Base-by-base conservation (phyloP, 129 eudicot genomes). In the Dittrichia graveolens region DNA sequence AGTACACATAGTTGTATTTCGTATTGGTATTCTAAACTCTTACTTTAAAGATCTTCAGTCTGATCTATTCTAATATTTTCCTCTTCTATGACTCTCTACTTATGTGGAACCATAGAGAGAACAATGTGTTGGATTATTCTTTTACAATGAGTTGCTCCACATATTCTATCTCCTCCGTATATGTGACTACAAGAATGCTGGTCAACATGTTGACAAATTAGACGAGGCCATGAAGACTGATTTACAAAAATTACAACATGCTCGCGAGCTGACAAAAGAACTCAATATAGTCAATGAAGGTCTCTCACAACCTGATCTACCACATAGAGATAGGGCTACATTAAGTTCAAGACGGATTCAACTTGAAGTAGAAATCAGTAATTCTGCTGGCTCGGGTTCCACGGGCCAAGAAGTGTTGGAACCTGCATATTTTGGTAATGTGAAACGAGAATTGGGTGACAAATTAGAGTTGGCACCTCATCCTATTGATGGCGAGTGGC, bases 401-500 rank as follows among this genome's bases (percentile, higher is more conserved):
- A 50, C 67, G 44, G 84, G 81, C 60, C 87, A 85, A 81, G 90
- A 83, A 24, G 71, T 77, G 52, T 48, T 86, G 47, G 93, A 88
- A 73, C 89, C 97, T 55, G 88, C 95, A 16, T 81, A 87, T 50
- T 84, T 84, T 84, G 99, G 95, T 62, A 83, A 85, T 79, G 86
- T 84, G 65, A 90, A 81, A 81, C 78, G 95, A 61, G 85, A 78
- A 55, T 85, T 77, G 72, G 86, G 87, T 6, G 96, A 94, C 19
- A 88, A 88, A 73, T 85, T 94, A 76, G 85, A 88, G 82, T 71
- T 94, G 85, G 99, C 97, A 12, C 99, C 97, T 38, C 86, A 85
- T 68, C 99, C 99, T 44, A 88, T 94, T 75, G 94, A 90, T 76
- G 99, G 99, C 47, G 96, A 94, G 74, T 94, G 99, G 99, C 82